These are phyloP conservation scores for Saturnispora dispora DNA, from an alignment of 805 yeast genomes.

Conservation along the genomic window DNA sequence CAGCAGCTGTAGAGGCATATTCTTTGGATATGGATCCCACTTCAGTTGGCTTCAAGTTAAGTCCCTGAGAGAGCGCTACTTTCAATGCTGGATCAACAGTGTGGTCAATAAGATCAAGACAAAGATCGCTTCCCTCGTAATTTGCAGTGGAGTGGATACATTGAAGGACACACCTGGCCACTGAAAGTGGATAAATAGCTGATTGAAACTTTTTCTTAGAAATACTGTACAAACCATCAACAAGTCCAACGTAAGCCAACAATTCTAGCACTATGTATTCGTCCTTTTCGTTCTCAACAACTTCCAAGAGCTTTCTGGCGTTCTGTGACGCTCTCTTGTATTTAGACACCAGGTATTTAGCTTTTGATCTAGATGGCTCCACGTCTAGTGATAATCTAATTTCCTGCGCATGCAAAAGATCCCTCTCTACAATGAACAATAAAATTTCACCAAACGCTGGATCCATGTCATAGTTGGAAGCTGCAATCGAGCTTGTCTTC, in stretches of 20 bases:
- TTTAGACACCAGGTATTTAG: constrained; percentile 53
- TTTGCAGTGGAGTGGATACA: constrained; percentile 33
- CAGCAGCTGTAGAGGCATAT: constrained; percentile 20
- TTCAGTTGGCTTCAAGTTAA: constrained; percentile 32
- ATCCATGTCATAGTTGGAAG: constrained; percentile 43
- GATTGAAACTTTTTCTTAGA: constrained; percentile 46
- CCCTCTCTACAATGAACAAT: constrained; percentile 70
- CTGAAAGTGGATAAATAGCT: constrained; percentile 44
- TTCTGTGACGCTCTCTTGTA: constrained; percentile 52
- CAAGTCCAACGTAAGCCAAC: constrained; percentile 28
- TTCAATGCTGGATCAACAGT: constrained; percentile 58
- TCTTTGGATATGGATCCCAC: constrained; percentile 41
- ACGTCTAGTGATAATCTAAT: constrained; percentile 46
- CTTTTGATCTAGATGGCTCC: constrained; percentile 36
- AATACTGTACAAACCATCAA: constrained; percentile 35
- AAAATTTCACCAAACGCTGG: constrained; percentile 46
- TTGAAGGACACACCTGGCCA: constrained; percentile 55
- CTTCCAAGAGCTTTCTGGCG: constrained; percentile 33
- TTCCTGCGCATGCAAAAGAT: constrained; percentile 60
- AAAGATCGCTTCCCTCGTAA: constrained; percentile 30
- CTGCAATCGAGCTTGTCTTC: constrained; percentile 36
- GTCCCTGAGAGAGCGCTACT: constrained; percentile 26
- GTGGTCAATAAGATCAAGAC: constrained; percentile 48
- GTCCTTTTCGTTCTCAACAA: constrained; percentile 34
- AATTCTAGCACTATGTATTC: constrained; percentile 26